Conservation (phyloP, 768 basidiomycete genomes). For the Hirschioporus abietinus region DNA sequence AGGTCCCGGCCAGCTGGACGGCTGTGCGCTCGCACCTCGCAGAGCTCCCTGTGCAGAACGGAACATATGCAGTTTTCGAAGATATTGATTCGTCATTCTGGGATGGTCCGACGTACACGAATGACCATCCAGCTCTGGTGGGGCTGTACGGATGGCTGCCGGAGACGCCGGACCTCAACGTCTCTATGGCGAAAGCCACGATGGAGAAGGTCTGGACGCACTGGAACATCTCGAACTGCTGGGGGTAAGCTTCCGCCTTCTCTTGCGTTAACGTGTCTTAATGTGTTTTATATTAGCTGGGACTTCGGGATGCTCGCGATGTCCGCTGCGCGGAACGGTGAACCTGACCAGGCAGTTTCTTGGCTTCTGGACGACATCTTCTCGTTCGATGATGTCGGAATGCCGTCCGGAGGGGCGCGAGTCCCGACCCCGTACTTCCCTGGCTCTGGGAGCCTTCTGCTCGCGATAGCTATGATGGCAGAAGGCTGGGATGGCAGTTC, state of each 20-base stretch:
- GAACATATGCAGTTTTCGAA: conserved; percentile 50
- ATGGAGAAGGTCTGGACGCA: conserved; percentile 47
- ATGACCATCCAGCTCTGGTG: conserved; percentile 53
- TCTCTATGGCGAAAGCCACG: conserved; percentile 41
- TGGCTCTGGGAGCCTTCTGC: conserved; percentile 46
- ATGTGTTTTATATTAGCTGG: conserved; percentile 35
- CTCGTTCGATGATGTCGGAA: conserved; percentile 54
- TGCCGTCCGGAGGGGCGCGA: conserved; percentile 50
- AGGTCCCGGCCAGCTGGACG: conserved; percentile 38
- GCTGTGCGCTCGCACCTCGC: conserved; percentile 42
- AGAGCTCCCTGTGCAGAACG: conserved; percentile 44
- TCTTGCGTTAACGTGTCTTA: background rate
- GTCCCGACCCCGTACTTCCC: conserved; percentile 60
- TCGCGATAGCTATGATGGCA: conserved; percentile 53
- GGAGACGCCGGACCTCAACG: conserved; percentile 39
- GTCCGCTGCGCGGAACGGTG: conserved; percentile 51
- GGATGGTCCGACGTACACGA: conserved; percentile 44
- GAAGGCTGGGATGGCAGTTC: conserved; percentile 48
- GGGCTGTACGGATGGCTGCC: conserved; percentile 58
- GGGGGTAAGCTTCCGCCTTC: conserved; percentile 35
- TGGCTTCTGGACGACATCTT: conserved; percentile 52
- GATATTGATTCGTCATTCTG: conserved; percentile 49
- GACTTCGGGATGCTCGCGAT: conserved; percentile 61
- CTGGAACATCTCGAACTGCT: conserved; percentile 52
- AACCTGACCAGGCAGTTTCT: conserved; percentile 43